Base-by-base conservation (phyloP, 1,139 yeast species). In the Pichia sp. region DNA sequence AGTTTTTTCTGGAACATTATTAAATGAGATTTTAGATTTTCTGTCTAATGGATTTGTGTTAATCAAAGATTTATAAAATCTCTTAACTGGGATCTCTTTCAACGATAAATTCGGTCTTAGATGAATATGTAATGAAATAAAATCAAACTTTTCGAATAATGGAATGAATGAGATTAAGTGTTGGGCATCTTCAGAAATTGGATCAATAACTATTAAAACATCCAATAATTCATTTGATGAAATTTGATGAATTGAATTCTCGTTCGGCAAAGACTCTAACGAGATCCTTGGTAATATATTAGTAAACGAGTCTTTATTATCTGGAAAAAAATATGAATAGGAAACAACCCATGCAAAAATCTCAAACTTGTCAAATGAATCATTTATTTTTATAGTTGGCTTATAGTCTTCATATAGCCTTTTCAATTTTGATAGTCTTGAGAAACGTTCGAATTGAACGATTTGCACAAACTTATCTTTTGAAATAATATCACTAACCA, bases 141-240 rank as follows among this genome's bases (percentile, higher is more conserved):
- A 77, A 1, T 65, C 66, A 50, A 66, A 36, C 65, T 66, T 12
- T 71, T 70, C 52, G 13, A 65, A 53, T 12, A 64, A 13, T 2
- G 53, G 45, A 5, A 80, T 64, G 20, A 83, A 61, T 0, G 82
- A 67, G 0, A 84, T 57, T 23, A 80, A 59, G 46, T 77, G 78
- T 59, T 87, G 97, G 0, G 95, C 76, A 24, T 69, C 60, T 55
- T 84, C 88, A 50, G 77, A 76, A 6, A 81, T 63, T 1, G 97
- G 97, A 62, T 92, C 90, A 39, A 86, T 57, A 2, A 85, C 68
- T 1, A 85, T 69, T 7, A 78, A 65, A 3, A 90, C 60, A 51
- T 82, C 82, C 1, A 68, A 54, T 2, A 63, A 55, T 22, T 57
- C 57, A 3, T 59, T 61, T 26, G 60, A 53, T 13, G 39, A 22